Base-by-base conservation (phyloP, 495 filamentous ascomycete genomes). In the Aspergillus homomorphus region DNA sequence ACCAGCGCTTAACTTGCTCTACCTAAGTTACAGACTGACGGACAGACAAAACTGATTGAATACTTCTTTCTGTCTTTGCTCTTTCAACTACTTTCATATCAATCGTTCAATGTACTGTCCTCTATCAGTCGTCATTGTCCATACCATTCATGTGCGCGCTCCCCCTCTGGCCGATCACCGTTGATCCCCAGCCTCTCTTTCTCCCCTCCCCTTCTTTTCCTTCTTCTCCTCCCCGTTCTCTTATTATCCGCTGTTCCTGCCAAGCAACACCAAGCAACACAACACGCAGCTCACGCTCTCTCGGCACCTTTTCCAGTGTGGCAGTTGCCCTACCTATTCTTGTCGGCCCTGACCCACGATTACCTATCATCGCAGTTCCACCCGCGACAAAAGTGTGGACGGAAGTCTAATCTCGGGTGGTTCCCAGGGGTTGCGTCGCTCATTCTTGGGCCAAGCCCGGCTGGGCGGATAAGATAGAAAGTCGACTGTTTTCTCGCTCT, bases 401-500 rank as follows among this genome's bases (percentile, higher is more conserved):
- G 21, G 18, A 51, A 51, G 48, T 28, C 28, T 51, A 51, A 51
- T 26, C 21, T 51, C 18, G 48, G 30, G 23, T 52, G 53, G 58
- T 43, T 60, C 52, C 53, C 49, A 46, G 59, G 56, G 59, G 53
- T 45, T 56, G 24, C 23, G 28, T 51, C 23, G 48, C 55, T 54
- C 61, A 30, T 26, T 41, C 56, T 50, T 52, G 62, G 49, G 51
- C 58, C 61, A 64, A 63, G 58, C 60, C 59, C 53, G 60, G 58
- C 57, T 45, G 56, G 51, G 63, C 56, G 58, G 52, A 60, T 55
- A 51, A 55, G 58, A 60, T 59, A 59, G 23, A 38, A 26, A 38
- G 33, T 38, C 33, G 12, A 22, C 42, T 43, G 23, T 28, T 2
- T 38, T 38, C 33, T 38, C 33, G 33, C 12, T 38, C 33, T 14